Conservation (phyloP, 2,329 filamentous ascomycete species). For the Aspergillus terreus region DNA sequence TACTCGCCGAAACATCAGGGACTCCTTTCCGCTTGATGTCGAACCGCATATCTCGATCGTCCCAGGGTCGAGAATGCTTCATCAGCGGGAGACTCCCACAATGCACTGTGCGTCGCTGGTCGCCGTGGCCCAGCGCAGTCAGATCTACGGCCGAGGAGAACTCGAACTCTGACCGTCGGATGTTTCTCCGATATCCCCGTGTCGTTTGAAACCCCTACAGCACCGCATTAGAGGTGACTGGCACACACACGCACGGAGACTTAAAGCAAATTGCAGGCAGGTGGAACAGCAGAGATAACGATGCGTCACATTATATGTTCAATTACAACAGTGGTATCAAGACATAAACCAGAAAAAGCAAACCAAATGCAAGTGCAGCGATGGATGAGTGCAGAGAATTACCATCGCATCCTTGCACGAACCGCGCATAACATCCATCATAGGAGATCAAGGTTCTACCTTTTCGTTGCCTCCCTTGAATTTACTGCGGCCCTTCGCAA, state of each 20-base stretch:
- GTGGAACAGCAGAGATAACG: slow-evolving; percentile 18
- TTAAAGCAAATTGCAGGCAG: slow-evolving; percentile 1
- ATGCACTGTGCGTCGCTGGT: slow-evolving; percentile 19
- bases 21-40: slow-evolving; percentile 6
- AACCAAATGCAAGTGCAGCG: slow-evolving; percentile 10
- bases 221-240: background rate
- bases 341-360: background rate
- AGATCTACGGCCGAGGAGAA: slow-evolving; percentile 19
- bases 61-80: slow-evolving; percentile 7
- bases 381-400: slow-evolving; percentile 4
- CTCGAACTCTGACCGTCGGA: slow-evolving; percentile 4
- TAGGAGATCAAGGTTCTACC: slow-evolving; percentile 70
- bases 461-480: slow-evolving; percentile 69
- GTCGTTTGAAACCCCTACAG: slow-evolving; percentile 28
- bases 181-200: slow-evolving; percentile 22
- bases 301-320: slow-evolving; percentile 25
- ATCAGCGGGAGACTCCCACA: slow-evolving; percentile 20
- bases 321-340: slow-evolving; percentile 24
- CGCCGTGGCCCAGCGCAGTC: slow-evolving; percentile 8
- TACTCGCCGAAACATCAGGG: background rate
- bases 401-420: slow-evolving; percentile 1
- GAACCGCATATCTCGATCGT: slow-evolving; percentile 4
- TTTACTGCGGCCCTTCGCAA: slow-evolving; percentile 87
- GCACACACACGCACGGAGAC: slow-evolving; percentile 4
- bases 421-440: slow-evolving; percentile 19